phyloP scores from a whole-genome alignment of 108 stramenopile genomes.

The Cyclotella sp. region DNA sequence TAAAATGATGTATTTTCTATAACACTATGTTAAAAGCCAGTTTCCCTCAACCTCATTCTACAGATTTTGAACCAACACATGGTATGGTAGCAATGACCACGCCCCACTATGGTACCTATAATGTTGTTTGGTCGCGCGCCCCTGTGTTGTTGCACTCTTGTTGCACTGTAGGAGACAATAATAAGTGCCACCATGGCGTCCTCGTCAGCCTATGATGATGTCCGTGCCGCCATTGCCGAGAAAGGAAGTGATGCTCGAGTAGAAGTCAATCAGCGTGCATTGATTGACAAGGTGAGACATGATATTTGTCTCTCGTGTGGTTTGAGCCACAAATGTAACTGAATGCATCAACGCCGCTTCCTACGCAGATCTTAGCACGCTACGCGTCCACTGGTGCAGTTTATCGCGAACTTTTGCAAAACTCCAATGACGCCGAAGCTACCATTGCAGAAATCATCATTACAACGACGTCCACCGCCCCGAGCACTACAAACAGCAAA shows the following conservation, averaged over 20 bases:
- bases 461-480: conserved; percentile 40
- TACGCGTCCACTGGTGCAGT: conserved; percentile 83
- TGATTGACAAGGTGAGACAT: conserved; percentile 80
- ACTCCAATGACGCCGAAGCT: conserved; percentile 87
- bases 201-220: conserved; percentile 35
- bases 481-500: neutral
- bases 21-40: too few species aligned
- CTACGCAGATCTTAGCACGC: conserved; percentile 72
- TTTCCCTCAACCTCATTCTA: too few species aligned
- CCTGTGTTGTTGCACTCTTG: too few species aligned
- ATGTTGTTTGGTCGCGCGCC: too few species aligned
- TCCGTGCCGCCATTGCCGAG: conserved; percentile 48
- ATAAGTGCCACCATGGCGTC: conserved; percentile 3
- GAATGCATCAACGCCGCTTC: too few species aligned
- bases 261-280: conserved; percentile 86
- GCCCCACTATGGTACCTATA: too few species aligned
- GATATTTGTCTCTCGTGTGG: neutral
- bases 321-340: too few species aligned
- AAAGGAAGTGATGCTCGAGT: conserved; percentile 66
- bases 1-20: too few species aligned
- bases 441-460: conserved; percentile 80
- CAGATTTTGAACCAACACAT: too few species aligned
- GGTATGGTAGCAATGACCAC: too few species aligned
- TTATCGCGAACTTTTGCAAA: conserved; percentile 87
- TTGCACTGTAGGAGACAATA: too few species aligned